A percentile compares a stretch with the other conserved stretches of the same genome.
Conservation (phyloP, 2,329 filamentous ascomycete species). For the Ophiocordyceps robertsii region DNA sequence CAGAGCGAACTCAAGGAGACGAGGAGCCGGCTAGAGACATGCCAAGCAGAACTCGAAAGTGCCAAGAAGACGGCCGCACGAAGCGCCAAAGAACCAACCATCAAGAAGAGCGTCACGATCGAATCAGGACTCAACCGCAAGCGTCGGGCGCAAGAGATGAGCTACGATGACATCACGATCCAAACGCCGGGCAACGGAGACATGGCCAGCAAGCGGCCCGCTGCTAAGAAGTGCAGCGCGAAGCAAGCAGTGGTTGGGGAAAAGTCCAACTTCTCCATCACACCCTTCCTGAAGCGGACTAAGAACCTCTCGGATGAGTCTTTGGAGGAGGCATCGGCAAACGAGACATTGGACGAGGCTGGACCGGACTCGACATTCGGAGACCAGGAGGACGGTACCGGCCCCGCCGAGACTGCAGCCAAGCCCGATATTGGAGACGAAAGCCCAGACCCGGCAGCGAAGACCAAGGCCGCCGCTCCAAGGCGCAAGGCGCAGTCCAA, state of each 20-base stretch:
- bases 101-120: constrained; percentile 8
- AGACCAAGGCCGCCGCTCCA: not conserved
- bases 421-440: constrained; percentile 16
- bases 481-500: constrained; percentile 5
- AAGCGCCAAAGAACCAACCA: constrained; percentile 5
- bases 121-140: constrained; percentile 27
- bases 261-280: constrained; percentile 88
- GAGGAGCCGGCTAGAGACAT: constrained; percentile 24
- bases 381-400: constrained; percentile 3
- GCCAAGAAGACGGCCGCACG: constrained; percentile 10
- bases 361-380: constrained; percentile 4
- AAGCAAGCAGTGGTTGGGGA: constrained; percentile 51
- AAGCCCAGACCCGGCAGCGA: constrained; percentile 2
- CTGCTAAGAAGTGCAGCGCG: constrained; percentile 40
- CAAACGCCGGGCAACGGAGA: constrained; percentile 31
- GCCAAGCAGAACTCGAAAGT: constrained; percentile 27
- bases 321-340: constrained; percentile 6
- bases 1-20: constrained; percentile 61
- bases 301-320: constrained; percentile 35
- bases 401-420: constrained; percentile 14
- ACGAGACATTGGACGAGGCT: constrained; percentile 1
- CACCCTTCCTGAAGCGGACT: constrained; percentile 76
- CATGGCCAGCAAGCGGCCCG: constrained; percentile 23
- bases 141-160: constrained; percentile 30
- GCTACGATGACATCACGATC: constrained; percentile 30